Percentiles rank a stretch among this genome's conserved stretches.
Conservation (phyloP, 495 filamentous ascomycete species). For the Penicillium verhagenii region DNA sequence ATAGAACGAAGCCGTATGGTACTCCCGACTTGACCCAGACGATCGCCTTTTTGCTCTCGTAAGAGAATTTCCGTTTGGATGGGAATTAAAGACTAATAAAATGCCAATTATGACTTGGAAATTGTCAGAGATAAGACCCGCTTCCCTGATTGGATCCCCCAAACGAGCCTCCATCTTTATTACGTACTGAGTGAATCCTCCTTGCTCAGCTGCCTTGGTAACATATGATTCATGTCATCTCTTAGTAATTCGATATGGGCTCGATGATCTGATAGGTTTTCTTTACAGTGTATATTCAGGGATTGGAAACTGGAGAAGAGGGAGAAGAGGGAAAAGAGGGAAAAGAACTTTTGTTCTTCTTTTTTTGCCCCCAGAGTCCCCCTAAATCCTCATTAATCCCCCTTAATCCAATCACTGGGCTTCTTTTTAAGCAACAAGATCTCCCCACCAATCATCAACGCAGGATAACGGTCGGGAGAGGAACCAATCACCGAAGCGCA, state of each 20-base stretch:
- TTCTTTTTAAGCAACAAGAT: not conserved
- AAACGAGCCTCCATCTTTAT: conserved; percentile 15
- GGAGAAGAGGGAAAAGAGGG: no score
- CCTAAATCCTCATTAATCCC: not conserved
- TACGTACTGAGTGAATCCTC: conserved; percentile 24
- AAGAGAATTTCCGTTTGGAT: conserved; percentile 13
- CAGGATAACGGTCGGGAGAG: conserved; percentile 14
- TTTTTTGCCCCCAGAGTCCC: not conserved
- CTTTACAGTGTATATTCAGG: not conserved
- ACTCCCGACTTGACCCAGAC: conserved; percentile 14
- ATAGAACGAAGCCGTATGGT: conserved; percentile 3
- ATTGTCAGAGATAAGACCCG: conserved; percentile 32
- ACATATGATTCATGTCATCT: not conserved
- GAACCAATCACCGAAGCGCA: conserved; percentile 14
- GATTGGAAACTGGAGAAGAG: not conserved
- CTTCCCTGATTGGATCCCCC: conserved; percentile 17
- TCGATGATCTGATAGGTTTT: not conserved
- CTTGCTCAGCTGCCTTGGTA: not conserved
- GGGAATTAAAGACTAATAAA: no score
- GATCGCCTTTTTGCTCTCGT: conserved; percentile 31
- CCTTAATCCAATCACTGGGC: not conserved
- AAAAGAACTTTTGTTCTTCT: no score
- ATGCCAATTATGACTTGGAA: conserved; percentile 18
- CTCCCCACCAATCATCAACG: conserved; percentile 13
- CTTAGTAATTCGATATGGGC: no score